A percentile compares a stretch with the other conserved stretches of the same genome.
phyloP scores from a whole-genome alignment of 345 rosid genomes.

The Citrus mangshanensis region DNA sequence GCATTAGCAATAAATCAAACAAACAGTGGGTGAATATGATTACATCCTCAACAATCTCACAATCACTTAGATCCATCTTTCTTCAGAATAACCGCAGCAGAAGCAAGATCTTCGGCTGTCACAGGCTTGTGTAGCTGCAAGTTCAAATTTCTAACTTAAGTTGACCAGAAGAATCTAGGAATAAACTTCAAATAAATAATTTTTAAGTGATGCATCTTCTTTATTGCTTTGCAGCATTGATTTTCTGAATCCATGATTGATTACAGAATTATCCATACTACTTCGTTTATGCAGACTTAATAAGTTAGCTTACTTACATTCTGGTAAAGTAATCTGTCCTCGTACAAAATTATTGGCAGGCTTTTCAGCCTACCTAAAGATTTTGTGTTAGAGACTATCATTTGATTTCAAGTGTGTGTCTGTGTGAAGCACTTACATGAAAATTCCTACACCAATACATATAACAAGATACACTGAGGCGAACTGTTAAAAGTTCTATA shows the following conservation, averaged over 20 bases:
- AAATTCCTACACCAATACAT: too few species aligned
- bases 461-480: too few species aligned
- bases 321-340: not conserved
- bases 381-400: too few species aligned
- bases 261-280: not conserved
- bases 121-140: conserved; percentile 75
- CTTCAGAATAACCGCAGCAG: conserved; percentile 26
- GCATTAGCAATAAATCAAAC: not conserved
- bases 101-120: conserved; percentile 53
- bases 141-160: conserved; percentile 10
- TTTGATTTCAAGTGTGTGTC: too few species aligned
- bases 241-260: not conserved
- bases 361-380: too few species aligned
- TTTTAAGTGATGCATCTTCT: not conserved
- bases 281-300: not conserved
- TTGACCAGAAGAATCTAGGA: not conserved
- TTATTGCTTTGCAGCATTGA: not conserved
- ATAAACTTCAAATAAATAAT: not conserved
- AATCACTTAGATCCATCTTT: conserved; percentile 14
- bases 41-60: not conserved
- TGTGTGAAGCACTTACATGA: too few species aligned
- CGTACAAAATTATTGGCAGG: not conserved
- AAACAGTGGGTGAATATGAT: not conserved
- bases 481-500: too few species aligned
- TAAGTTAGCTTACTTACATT: not conserved